phyloP scores from a whole-genome alignment of 2,329 filamentous ascomycete species.

The Tetracladium maxilliforme region DNA sequence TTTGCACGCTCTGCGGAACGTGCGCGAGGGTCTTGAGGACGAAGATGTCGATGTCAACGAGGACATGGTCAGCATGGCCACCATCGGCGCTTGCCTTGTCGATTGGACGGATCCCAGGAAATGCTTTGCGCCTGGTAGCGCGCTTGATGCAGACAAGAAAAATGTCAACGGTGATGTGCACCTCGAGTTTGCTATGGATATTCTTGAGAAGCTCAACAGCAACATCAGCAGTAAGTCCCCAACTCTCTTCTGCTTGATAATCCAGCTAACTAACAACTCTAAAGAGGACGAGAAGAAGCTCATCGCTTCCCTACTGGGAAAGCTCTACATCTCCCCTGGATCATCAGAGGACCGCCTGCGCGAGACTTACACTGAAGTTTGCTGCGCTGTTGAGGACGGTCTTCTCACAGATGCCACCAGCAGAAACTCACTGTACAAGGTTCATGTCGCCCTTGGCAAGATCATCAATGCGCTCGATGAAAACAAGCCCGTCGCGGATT shows the following conservation, averaged over 20 bases:
- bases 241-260: constrained; percentile 1
- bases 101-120: constrained; percentile 95
- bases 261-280: constrained; percentile 13
- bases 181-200: constrained; percentile 59
- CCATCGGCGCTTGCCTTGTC: constrained; percentile 68
- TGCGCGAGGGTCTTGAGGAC: constrained; percentile 57
- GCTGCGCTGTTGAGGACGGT: constrained; percentile 47
- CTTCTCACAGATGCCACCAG: constrained; percentile 44
- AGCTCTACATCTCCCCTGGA: constrained; percentile 63
- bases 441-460: constrained; percentile 52
- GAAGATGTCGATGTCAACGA: constrained; percentile 63
- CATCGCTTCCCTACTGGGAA: constrained; percentile 62
- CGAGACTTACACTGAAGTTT: constrained; percentile 39
- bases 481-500: too few species aligned
- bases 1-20: constrained; percentile 58
- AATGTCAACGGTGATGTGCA: constrained; percentile 65
- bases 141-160: constrained; percentile 42
- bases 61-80: constrained; percentile 64
- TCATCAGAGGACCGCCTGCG: constrained; percentile 43
- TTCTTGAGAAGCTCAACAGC: constrained; percentile 59
- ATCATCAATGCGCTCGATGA: constrained; percentile 47
- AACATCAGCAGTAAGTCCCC: constrained; percentile 47
- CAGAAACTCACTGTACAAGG: constrained; percentile 51
- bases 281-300: constrained; percentile 77
- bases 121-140: constrained; percentile 36